phyloP scores from a whole-genome alignment of 768 basidiomycete genomes.

The Naganishia vaughanmartiniae region DNA sequence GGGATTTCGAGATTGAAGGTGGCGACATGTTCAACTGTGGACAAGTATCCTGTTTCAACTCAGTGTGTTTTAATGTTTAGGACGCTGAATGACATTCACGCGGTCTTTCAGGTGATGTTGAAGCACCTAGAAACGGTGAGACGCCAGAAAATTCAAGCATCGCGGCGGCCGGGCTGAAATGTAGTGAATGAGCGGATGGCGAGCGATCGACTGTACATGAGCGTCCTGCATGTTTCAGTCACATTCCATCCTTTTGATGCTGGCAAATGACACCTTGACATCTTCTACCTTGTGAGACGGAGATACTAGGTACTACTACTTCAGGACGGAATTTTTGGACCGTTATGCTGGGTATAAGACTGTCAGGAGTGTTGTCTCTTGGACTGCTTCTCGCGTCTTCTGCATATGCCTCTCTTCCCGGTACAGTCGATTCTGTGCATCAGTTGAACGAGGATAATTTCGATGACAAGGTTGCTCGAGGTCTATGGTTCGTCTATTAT shows the following conservation, averaged over 20 bases:
- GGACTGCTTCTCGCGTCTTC: constrained; percentile 2
- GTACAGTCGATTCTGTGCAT: constrained; percentile 27
- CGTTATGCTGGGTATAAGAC: not conserved
- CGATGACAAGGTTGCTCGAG: constrained; percentile 38
- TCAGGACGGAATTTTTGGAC: not conserved
- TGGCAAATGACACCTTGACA: not conserved
- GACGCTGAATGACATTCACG: too few species aligned
- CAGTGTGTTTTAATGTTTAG: too few species aligned
- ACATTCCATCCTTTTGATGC: not conserved
- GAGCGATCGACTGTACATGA: constrained; percentile 7
- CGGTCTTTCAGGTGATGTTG: not conserved
- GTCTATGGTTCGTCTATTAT: constrained; percentile 48
- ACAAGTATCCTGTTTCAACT: not conserved
- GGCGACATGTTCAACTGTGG: not conserved
- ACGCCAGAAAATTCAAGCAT: constrained; percentile 14
- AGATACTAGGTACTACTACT: not conserved
- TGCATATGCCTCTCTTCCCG: constrained; percentile 13
- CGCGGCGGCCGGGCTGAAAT: constrained; percentile 3
- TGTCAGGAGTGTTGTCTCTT: not conserved
- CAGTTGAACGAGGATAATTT: constrained; percentile 52
- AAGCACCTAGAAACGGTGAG: not conserved
- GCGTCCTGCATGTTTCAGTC: constrained; percentile 11
- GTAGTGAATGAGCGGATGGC: not conserved
- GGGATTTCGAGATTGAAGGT: not conserved
- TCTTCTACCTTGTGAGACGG: not conserved